Evolutionary conservation across 208 protist species (phyloP), one percentile per base, ranked within the genome.

Genomic region (Trypanosoma brucei): DNA sequence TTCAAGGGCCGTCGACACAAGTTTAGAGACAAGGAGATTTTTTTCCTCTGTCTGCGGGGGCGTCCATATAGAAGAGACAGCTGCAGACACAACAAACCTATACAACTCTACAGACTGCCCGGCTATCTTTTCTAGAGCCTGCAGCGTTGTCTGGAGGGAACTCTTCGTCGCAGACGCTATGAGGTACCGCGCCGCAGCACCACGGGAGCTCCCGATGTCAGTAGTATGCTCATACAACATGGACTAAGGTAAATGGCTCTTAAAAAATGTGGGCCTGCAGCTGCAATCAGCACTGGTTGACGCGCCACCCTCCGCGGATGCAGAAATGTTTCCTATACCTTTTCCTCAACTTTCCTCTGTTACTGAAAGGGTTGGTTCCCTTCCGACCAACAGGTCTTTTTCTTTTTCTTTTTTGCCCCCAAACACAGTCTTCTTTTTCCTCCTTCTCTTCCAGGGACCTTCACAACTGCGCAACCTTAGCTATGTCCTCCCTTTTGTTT

Each of bases 171-270:
- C 85, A 8, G 85, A 77, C 3, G 78, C 48, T 13, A 92, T 59
- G 34, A 91, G 68, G 72, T 89, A 91, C 49, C 86, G 81, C 37
- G 93, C 77, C n/a, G 78, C 68, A 52, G 86, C 79, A 9, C 81
- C 79, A 49, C 84, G 83, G 37, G 86, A 71, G 61, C 65, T 78
- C 52, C 72, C 81, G 35, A 92, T 76, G 53, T 95, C 88, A 52
- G 82, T 79, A 3, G 86, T 80, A 62, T 83, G 81, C 60, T 94
- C 81, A 68, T 87, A 79, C 76, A 87, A 60, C 84, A 91, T 92
- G 49, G 59, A 2, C 9, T 37, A n/a, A 50, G n/a, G 1, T 38
- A 9, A 54, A 33, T 8, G 30, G 30, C n/a, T 11, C 8, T 55
- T 7, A 33, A 33, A 33, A 9, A 11, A 33, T 55, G 22, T 22